Evolutionary conservation across 805 yeast genomes (phyloP), one percentile per base, ranked within the genome.

Genomic region (Lipomyces sp.): DNA sequence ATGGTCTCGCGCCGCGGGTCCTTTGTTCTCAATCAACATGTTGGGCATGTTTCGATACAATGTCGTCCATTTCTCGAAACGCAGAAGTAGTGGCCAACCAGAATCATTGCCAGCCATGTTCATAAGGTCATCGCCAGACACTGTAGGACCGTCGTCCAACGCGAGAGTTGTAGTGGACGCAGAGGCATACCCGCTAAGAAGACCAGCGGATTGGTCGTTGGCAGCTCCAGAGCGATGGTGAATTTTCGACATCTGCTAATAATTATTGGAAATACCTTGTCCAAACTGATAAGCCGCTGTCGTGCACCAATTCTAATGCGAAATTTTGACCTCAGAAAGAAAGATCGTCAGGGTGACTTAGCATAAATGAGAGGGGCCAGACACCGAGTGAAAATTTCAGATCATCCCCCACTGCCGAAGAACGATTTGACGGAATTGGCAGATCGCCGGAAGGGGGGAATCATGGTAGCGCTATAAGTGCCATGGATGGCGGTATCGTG

Each of bases 1-100:
- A 70, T 80, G 76, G 59, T 70, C 73, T 13, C 73, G 64, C 15
- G 73, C 73, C 15, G 69, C 72, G 2, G 73, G 65, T 2, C 73
- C 71, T 37, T 64, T 69, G 60, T 71, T 71, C 53, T 69, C 72
- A 15, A 71, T 65, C 58, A 63, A 57, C 62, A 60, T 63, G 57
- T 66, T 66, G 32, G 69, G 63, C 69, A 66, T 63, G 33, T 60
- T 60, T 30, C 63, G 58, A 53, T 18, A 15, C 13, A 66, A 15
- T 32, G 69, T 66, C 24, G 59, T 35, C 39, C 45, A 45, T 29
- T 53, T 55, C 67, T 66, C 69, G 58, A 60, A 66, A 60, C 60
- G 59, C 51, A 66, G 37, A 30, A 68, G n/a, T 39, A 67, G 60
- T 62, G 73, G 66, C 57, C 48, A 60, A 24, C 69, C 71, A 37